Conservation (phyloP, 139 green algal genomes). For the Spirogloea muscicola region DNA sequence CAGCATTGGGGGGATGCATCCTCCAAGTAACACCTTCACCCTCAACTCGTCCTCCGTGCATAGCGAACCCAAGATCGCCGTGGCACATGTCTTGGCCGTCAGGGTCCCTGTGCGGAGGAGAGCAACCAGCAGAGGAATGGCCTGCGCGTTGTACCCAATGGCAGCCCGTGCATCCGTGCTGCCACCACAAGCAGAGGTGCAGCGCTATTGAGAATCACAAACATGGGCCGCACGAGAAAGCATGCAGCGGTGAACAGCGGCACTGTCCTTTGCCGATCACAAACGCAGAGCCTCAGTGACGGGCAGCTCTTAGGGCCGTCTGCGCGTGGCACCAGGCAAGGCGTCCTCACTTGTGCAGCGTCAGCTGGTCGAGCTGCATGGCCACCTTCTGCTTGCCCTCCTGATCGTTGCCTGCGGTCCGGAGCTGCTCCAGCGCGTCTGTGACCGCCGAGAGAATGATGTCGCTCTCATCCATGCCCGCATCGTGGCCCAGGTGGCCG, state of each 20-base stretch:
- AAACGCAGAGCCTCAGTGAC: too few relatives aligned
- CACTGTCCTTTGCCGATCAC: too few relatives aligned
- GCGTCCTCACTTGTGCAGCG: too few relatives aligned
- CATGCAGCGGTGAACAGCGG: too few relatives aligned
- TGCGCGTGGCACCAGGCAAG: too few relatives aligned
- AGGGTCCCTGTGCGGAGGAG: slow-evolving; percentile 23
- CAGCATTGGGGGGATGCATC: slow-evolving; percentile 38
- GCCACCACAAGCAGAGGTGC: too few relatives aligned
- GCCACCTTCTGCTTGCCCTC: slow-evolving; percentile 27
- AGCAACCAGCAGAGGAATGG: slow-evolving; percentile 34
- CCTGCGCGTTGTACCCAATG: slow-evolving; percentile 36
- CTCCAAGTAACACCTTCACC: slow-evolving; percentile 32
- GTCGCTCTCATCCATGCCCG: slow-evolving; percentile 5
- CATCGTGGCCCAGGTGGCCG: too few relatives aligned
- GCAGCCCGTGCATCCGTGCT: slow-evolving; percentile 22
- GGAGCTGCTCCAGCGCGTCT: slow-evolving; percentile 29
- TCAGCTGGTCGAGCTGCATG: slow-evolving; percentile 16
- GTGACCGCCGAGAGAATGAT: slow-evolving; percentile 19
- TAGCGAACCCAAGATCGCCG: slow-evolving; percentile 16
- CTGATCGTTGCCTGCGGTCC: slow-evolving; percentile 7
- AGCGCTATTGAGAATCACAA: too few relatives aligned
- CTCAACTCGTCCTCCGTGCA: slow-evolving; percentile 33
- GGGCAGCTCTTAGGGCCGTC: too few relatives aligned
- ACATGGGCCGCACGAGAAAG: too few relatives aligned
- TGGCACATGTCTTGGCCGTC: slow-evolving; percentile 9